Evolutionary conservation across 495 filamentous ascomycete species (phyloP).

Genomic region (Daldinia caldariorum): DNA sequence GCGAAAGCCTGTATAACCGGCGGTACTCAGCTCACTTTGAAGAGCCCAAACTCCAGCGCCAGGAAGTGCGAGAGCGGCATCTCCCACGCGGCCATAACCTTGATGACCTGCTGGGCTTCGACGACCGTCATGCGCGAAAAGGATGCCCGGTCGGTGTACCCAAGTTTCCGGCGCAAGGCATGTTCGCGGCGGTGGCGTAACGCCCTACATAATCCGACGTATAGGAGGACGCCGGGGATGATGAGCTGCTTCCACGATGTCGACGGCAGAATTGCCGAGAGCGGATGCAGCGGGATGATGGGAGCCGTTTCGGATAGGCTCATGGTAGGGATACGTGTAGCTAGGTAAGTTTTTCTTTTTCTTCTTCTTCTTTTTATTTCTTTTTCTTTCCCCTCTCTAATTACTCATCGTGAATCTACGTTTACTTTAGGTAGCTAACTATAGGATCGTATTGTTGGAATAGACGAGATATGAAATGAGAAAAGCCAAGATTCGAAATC

Average conservation of each 20-base stretch:
- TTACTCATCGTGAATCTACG: no score
- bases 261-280: conserved; percentile 9
- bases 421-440: no score
- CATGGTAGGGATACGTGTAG: conserved; percentile 6
- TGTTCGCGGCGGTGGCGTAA: conserved; percentile 63
- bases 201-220: conserved; percentile 48
- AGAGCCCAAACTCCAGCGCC: conserved; percentile 71
- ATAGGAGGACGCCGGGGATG: conserved; percentile 38
- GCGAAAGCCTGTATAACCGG: neutral
- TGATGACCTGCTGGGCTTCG: conserved; percentile 67
- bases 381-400: no score
- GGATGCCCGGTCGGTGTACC: conserved; percentile 64
- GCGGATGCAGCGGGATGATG: conserved; percentile 4
- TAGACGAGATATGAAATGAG: no score
- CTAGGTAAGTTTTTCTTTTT: neutral
- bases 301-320: conserved; percentile 3
- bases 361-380: neutral
- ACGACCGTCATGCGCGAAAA: conserved; percentile 70
- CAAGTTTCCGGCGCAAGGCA: conserved; percentile 57
- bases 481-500: no score
- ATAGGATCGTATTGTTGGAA: no score
- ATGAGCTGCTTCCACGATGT: conserved; percentile 33
- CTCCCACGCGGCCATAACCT: conserved; percentile 59
- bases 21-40: conserved; percentile 56
- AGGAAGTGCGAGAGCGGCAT: conserved; percentile 67